Evolutionary conservation across 805 yeast genomes (phyloP), one percentile per base, ranked within the genome.

Genomic region (Saturnispora hagleri): DNA sequence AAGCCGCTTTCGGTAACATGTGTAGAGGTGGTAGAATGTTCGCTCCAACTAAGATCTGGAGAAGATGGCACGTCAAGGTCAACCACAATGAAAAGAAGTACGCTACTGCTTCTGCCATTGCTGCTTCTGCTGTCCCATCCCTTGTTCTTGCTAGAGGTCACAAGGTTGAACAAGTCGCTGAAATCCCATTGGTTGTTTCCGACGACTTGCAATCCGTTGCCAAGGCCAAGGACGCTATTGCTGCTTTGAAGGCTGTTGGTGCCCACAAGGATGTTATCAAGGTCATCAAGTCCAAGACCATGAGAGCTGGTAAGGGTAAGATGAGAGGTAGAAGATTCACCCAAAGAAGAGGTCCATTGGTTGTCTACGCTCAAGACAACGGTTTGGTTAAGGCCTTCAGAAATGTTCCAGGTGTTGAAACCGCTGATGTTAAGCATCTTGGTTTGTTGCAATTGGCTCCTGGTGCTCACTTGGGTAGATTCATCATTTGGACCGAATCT

Each of bases 21-120:
- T 93, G 99, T 84, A 91, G 99, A 80, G 97, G 97, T 77, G 99
- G 99, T 82, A 96, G 99, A 80, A 93, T 93, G 98, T 93, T 93
- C 73, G 97, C 99, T 77, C 99, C 99, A 76, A 93, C 99, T 78
- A 93, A 93, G 85, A 90, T 96, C 78, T 93, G 99, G 99, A 89
- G 99, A 87, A 91, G 84, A 81, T 93, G 99, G 99, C 95, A 93
- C 89, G 95, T 93, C 72, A 93, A 90, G 86, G 96, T 93, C 72
- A 93, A 93, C 96, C 97, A 89, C 79, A 91, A 91, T 89, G 96
- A 93, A 82, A 91, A 91, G 86, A 90, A 98, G 80, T 93, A 90
- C 79, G 99, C 99, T 64, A 91, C 98, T 67, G 98, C 97, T 71
- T 91, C 99, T 65, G 99, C 98, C 70, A 88, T 93, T 71, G 98